Percentiles rank a stretch among this genome's conserved stretches.
Evolutionary conservation across 129 eudicot genomes (phyloP).

Genomic region (Dittrichia graveolens): DNA sequence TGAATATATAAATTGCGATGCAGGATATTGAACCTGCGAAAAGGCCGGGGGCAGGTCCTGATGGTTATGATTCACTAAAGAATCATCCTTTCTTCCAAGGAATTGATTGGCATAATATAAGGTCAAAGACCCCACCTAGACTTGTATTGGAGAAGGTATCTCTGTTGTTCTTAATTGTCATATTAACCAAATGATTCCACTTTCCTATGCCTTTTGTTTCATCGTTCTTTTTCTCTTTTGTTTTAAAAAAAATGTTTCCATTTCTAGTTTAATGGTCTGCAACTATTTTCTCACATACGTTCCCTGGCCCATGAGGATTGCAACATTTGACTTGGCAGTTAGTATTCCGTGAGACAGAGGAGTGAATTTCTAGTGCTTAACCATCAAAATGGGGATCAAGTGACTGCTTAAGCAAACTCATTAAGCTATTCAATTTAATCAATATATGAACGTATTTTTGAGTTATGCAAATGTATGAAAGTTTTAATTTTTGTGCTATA

Average conservation of each 20-base stretch:
- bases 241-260: background rate
- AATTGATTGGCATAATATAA: constrained; percentile 71
- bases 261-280: background rate
- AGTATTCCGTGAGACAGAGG: too few relatives aligned
- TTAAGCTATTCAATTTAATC: too few relatives aligned
- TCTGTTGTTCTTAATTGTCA: background rate
- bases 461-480: background rate
- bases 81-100: constrained; percentile 79
- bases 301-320: too few relatives aligned
- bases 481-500: background rate
- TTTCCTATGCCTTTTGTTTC: background rate
- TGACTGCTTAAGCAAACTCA: too few relatives aligned
- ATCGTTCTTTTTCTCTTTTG: background rate
- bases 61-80: constrained; percentile 78
- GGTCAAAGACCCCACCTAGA: constrained; percentile 66
- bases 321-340: too few relatives aligned
- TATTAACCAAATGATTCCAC: background rate
- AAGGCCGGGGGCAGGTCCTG: constrained; percentile 95
- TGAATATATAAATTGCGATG: constrained; percentile 15
- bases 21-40: constrained; percentile 85
- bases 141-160: constrained; percentile 67
- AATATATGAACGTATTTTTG: too few relatives aligned
- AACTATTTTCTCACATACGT: too few relatives aligned
- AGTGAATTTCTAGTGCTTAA: too few relatives aligned
- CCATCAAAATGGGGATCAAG: too few relatives aligned